These are phyloP conservation scores for Lunularia cruciata DNA, from an alignment of 225 moss, liverwort and hornwort genomes.

Conservation along the genomic window DNA sequence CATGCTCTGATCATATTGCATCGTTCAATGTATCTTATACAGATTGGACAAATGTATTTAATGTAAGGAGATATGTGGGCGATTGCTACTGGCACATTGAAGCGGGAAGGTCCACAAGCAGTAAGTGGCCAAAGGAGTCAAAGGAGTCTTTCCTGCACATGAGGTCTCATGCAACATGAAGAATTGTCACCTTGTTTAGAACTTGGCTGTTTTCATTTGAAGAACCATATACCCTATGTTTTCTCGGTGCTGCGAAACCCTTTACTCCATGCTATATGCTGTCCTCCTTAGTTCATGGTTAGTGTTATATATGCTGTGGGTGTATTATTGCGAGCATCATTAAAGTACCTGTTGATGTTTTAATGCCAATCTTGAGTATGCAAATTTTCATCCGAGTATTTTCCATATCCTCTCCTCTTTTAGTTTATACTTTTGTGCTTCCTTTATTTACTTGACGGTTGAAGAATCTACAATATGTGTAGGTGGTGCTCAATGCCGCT, in stretches of 20 bases:
- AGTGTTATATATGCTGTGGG: no score
- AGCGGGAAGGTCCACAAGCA: slow-evolving; percentile 86
- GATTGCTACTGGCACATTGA: slow-evolving; percentile 66
- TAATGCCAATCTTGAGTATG: no score
- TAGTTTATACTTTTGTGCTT: no score
- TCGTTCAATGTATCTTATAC: slow-evolving; percentile 23
- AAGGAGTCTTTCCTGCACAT: slow-evolving; percentile 79
- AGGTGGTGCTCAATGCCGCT: slow-evolving; percentile 80
- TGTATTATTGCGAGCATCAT: no score
- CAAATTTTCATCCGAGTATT: no score
- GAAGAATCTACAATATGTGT: background rate
- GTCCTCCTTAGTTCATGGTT: no score
- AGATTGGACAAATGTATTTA: slow-evolving; percentile 28
- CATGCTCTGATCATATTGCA: background rate
- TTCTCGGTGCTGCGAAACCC: no score
- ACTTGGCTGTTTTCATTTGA: background rate
- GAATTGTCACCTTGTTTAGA: background rate
- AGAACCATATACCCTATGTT: background rate
- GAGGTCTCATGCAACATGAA: slow-evolving; percentile 50
- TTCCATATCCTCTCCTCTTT: slow-evolving; percentile 6
- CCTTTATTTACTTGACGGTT: background rate
- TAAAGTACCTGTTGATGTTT: no score
- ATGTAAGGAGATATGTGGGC: slow-evolving; percentile 24
- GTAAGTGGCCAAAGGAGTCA: slow-evolving; percentile 96
- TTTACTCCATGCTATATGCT: no score